phyloP scores from a whole-genome alignment of 2,329 filamentous ascomycete genomes.

The Trichoderma atrobrunneum region DNA sequence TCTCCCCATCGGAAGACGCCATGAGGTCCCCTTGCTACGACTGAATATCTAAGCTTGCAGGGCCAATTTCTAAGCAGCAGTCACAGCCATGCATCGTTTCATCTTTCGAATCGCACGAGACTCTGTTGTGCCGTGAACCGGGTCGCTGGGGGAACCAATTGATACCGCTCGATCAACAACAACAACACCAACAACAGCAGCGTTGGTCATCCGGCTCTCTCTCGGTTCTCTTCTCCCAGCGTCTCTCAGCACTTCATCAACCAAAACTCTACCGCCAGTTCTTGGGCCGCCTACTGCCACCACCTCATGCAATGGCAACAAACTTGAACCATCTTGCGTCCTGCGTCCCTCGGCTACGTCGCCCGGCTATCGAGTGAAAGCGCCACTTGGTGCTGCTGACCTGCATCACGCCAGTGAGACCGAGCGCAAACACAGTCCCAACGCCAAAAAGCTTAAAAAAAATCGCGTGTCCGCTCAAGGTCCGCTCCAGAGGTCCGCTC shows the following conservation, averaged over 20 bases:
- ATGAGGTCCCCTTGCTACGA: neutral
- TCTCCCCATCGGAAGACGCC: neutral
- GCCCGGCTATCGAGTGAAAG: neutral
- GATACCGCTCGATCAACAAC: neutral
- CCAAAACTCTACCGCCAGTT: neutral
- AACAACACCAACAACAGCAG: neutral
- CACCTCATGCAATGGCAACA: neutral
- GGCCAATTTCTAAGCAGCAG: neutral
- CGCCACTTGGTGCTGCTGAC: slow-evolving; percentile 10
- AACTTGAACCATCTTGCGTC: neutral
- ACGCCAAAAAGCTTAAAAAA: neutral
- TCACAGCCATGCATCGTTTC: neutral
- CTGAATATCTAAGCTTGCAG: neutral
- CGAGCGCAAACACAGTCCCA: neutral
- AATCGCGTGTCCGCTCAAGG: neutral
- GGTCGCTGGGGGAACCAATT: neutral
- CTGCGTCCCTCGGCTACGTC: neutral
- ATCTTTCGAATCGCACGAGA: neutral
- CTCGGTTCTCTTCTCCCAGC: neutral
- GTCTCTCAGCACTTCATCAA: neutral
- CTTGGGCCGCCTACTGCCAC: neutral
- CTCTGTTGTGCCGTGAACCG: neutral
- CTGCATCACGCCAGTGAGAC: slow-evolving; percentile 9
- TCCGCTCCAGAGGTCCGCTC: neutral
- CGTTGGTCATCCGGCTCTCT: neutral